Evolutionary conservation across 495 filamentous ascomycete species (phyloP), one percentile per base, ranked within the genome.

Genomic region (Penicillium soppii): DNA sequence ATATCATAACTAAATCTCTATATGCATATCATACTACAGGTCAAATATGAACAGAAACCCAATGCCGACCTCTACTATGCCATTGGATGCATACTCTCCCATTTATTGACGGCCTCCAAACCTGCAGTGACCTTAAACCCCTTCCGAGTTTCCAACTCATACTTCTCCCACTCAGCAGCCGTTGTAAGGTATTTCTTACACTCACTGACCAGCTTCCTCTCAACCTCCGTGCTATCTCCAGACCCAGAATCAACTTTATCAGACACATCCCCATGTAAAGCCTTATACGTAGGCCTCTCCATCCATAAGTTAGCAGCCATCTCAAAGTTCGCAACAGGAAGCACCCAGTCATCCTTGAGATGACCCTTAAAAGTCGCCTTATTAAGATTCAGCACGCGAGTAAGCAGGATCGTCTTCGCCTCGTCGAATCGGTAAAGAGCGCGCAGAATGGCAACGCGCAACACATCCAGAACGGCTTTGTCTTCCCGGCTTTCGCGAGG

Each of bases 271-370:
- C 64, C 65, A 39, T 76, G 71, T 5, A 65, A 41, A 5, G 56
- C 27, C 25, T 62, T 46, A 42, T 75, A 78, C 4, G 50, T 61
- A 4, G 70, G 70, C 16, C 74, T 68, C 59, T 88, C 84, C 67
- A 79, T 78, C 92, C 92, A 98, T 17, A 85, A 67, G 27, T 87
- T 82, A 16, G 86, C 88, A 0, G 89, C 92, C 79, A 92, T 85
- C 62, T 98, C 94, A 66, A 96, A 98, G 59, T 92, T 73, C 15
- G 92, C 94, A 2, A 81, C 81, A 3, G 94, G 90, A 5, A 76
- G 74, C 43, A 84, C 81, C 83, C 92, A 98, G 56, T 92, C 85
- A 46, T 98, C 91, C 60, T 81, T 87, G 10, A 84, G 73, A 26
- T 77, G 65, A 4, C 88, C 89, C 56, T 87, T 95, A 70, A 94